These are phyloP conservation scores for Jatropha podagrica DNA, from an alignment of 441 rosid genomes.

Conservation along the genomic window DNA sequence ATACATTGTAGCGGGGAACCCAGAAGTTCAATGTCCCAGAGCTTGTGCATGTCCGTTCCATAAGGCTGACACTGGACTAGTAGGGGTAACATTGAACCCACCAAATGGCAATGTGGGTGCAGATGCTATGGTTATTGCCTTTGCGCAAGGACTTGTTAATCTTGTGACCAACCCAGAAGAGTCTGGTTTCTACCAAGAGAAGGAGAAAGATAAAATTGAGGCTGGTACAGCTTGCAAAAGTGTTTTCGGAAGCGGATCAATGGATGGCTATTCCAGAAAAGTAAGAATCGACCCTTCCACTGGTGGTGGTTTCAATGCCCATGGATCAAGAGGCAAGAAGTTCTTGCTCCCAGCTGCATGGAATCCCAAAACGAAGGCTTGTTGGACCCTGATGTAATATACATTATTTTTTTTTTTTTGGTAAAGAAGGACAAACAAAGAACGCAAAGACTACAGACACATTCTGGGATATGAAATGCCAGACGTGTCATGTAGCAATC, in stretches of 20 bases:
- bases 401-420: no score
- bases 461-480: no score
- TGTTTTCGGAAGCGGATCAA: conserved; percentile 47
- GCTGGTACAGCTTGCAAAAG: conserved; percentile 40
- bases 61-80: conserved; percentile 37
- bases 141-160: conserved; percentile 55
- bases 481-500: no score
- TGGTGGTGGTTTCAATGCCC: conserved; percentile 51
- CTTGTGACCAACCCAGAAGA: conserved; percentile 39
- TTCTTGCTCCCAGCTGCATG: conserved; percentile 68
- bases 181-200: conserved; percentile 23
- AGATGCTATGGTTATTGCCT: conserved; percentile 53
- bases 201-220: conserved; percentile 16
- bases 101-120: conserved; percentile 57
- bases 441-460: no score
- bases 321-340: conserved; percentile 43
- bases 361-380: conserved; percentile 40
- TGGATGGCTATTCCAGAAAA: conserved; percentile 34
- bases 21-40: conserved; percentile 60
- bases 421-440: no score
- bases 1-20: conserved; percentile 56
- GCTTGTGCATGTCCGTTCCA: conserved; percentile 70
- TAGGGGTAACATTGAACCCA: conserved; percentile 43
- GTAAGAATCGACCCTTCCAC: conserved; percentile 39
- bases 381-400: conserved; percentile 39